Conservation (phyloP, 441 rosid genomes). For the Mallotus repandus region DNA sequence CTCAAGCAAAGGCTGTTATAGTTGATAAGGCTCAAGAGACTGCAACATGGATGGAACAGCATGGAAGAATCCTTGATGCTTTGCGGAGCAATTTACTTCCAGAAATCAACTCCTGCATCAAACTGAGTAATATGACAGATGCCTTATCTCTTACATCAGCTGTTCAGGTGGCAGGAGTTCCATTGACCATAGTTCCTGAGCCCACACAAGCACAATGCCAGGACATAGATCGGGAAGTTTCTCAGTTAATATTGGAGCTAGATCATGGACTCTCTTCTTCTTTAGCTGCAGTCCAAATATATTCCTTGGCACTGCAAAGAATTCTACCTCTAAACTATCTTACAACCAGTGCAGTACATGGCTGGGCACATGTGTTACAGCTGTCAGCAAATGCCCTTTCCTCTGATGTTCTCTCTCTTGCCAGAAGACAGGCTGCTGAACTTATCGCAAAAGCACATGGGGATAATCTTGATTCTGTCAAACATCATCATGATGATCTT, state of each 20-base stretch:
- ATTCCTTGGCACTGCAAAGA: slow-evolving; percentile 84
- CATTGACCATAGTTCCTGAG: slow-evolving; percentile 94
- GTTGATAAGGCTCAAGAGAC: slow-evolving; percentile 93
- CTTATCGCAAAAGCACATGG: slow-evolving; percentile 55
- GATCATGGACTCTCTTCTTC: slow-evolving; percentile 79
- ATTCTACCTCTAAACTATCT: slow-evolving; percentile 88
- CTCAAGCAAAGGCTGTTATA: slow-evolving; percentile 75
- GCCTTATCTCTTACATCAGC: slow-evolving; percentile 85
- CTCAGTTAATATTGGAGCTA: slow-evolving; percentile 69
- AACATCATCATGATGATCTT: slow-evolving; percentile 57
- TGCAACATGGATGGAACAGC: slow-evolving; percentile 88
- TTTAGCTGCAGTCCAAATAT: slow-evolving; percentile 61
- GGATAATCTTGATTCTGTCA: slow-evolving; percentile 59
- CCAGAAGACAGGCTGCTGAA: slow-evolving; percentile 85
- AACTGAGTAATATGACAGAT: slow-evolving; percentile 50
- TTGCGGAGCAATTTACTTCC: slow-evolving; percentile 71
- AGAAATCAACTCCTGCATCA: slow-evolving; percentile 55
- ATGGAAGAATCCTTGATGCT: slow-evolving; percentile 85
- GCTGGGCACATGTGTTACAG: slow-evolving; percentile 90
- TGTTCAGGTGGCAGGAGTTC: slow-evolving; percentile 85
- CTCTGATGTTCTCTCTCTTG: slow-evolving; percentile 68
- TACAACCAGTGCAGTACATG: slow-evolving; percentile 75
- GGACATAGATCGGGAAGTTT: slow-evolving; percentile 87
- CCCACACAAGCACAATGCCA: slow-evolving; percentile 94
- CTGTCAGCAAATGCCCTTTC: slow-evolving; percentile 75